Conservation (phyloP, 176 grass and related monocot species). For the Zoysia japonica region DNA sequence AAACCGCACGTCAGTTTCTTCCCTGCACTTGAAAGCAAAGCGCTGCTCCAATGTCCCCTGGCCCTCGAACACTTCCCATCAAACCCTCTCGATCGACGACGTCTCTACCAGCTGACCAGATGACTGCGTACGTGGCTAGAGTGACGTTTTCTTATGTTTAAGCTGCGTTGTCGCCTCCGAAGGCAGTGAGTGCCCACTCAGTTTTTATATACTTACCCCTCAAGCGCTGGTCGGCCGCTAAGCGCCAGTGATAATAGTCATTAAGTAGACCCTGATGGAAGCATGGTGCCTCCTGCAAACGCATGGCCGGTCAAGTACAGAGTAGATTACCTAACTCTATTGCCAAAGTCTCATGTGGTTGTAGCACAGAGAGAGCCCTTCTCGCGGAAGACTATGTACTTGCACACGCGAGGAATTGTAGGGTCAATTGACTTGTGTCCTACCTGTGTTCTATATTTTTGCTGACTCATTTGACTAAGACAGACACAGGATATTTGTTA, state of each 20-base stretch:
- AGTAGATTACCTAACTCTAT: constrained; percentile 2
- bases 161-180: constrained; percentile 3
- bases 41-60: constrained; percentile 41
- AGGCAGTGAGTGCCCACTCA: not conserved
- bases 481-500: too few species aligned
- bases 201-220: not conserved
- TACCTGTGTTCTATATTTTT: not conserved
- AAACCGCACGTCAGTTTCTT: constrained; percentile 26
- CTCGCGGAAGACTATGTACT: not conserved
- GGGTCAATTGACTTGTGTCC: not conserved
- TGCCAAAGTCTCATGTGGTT: not conserved
- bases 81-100: constrained; percentile 17
- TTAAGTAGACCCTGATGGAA: not conserved
- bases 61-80: constrained; percentile 37
- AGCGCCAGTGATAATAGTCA: not conserved
- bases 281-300: not conserved
- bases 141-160: constrained; percentile 12
- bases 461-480: not conserved
- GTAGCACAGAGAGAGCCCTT: not conserved
- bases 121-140: constrained; percentile 16
- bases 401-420: not conserved
- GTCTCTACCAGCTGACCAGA: too few species aligned
- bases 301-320: not conserved
- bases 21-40: constrained; percentile 42
- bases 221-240: not conserved